These are phyloP conservation scores for Angophora floribunda DNA, from an alignment of 345 rosid species.

Conservation along the genomic window DNA sequence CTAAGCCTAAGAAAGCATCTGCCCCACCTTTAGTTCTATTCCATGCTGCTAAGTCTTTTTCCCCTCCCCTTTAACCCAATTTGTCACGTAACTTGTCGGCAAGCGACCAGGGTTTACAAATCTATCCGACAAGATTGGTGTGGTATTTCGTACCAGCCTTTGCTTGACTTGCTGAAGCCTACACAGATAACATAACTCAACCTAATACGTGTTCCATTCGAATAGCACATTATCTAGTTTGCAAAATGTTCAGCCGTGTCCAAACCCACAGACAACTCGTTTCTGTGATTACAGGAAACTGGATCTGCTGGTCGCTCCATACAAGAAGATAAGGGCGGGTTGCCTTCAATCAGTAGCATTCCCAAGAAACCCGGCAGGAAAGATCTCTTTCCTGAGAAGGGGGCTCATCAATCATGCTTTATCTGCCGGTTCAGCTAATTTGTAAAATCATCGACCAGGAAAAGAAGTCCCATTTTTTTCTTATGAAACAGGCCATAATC, in stretches of 20 bases:
- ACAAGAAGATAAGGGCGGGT: constrained; percentile 81
- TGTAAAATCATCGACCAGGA: constrained; percentile 2
- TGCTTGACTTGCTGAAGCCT: not conserved
- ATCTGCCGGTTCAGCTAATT: constrained; percentile 20
- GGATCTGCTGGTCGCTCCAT: constrained; percentile 53
- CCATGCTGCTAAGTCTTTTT: not conserved
- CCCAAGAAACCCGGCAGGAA: constrained; percentile 67
- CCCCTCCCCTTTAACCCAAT: not conserved
- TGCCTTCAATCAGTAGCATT: constrained; percentile 48
- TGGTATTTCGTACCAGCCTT: not conserved
- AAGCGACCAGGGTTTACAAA: not conserved
- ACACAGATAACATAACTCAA: not conserved
- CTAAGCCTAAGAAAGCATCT: not conserved
- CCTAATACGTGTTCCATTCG: not conserved
- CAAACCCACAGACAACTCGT: not conserved
- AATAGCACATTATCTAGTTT: not conserved
- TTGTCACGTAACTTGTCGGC: not conserved
- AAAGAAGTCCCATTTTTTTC: not conserved
- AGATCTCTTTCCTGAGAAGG: constrained; percentile 70
- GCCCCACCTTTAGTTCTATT: not conserved
- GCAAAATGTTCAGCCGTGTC: not conserved
- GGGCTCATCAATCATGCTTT: constrained; percentile 37
- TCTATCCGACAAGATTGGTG: not conserved
- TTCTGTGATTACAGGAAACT: not conserved
- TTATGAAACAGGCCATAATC: not conserved